A percentile compares a stretch with the other conserved stretches of the same genome.
phyloP scores from a whole-genome alignment of 2,329 filamentous ascomycete genomes.

The Alternaria alternata region DNA sequence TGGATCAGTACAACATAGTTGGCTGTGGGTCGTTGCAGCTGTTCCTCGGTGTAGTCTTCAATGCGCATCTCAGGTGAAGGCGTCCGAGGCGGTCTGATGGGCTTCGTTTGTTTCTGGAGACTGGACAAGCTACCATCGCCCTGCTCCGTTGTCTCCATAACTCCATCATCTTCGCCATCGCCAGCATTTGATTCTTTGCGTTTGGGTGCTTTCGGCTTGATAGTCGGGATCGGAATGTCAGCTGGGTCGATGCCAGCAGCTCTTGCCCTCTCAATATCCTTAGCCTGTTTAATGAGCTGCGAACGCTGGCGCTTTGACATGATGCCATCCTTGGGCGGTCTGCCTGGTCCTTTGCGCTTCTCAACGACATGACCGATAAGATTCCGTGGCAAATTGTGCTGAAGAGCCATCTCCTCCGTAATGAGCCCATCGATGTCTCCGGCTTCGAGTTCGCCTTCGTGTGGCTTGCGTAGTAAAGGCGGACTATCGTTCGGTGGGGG shows the following conservation, averaged over 20 bases:
- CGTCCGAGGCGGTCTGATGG: slow-evolving; percentile 59
- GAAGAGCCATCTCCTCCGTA: slow-evolving; percentile 50
- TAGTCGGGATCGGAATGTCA: slow-evolving; percentile 43
- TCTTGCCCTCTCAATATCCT: slow-evolving; percentile 55
- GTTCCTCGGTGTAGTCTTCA: slow-evolving; percentile 74
- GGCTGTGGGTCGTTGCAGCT: slow-evolving; percentile 72
- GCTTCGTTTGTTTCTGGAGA: slow-evolving; percentile 59
- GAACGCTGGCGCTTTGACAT: slow-evolving; percentile 81
- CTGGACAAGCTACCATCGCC: slow-evolving; percentile 45
- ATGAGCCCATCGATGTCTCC: slow-evolving; percentile 45
- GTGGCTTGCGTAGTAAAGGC: slow-evolving; percentile 36
- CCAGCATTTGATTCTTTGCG: slow-evolving; percentile 50
- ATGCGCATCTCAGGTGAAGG: slow-evolving; percentile 69
- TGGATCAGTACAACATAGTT: slow-evolving; percentile 72
- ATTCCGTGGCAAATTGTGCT: slow-evolving; percentile 50
- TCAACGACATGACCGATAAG: slow-evolving; percentile 57
- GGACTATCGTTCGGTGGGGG: slow-evolving; percentile 40
- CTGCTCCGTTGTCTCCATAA: slow-evolving; percentile 50
- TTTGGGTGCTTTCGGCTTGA: slow-evolving; percentile 47
- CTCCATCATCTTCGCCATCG: slow-evolving; percentile 45
- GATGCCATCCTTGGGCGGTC: slow-evolving; percentile 82
- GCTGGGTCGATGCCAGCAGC: slow-evolving; percentile 50
- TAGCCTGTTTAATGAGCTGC: slow-evolving; percentile 66
- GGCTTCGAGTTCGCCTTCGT: slow-evolving; percentile 42
- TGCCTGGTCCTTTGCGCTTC: slow-evolving; percentile 78